Percentiles rank a stretch among this genome's conserved stretches.
Evolutionary conservation across 148 eudicot genomes (phyloP).

Genomic region (Fallopia convolvulus): DNA sequence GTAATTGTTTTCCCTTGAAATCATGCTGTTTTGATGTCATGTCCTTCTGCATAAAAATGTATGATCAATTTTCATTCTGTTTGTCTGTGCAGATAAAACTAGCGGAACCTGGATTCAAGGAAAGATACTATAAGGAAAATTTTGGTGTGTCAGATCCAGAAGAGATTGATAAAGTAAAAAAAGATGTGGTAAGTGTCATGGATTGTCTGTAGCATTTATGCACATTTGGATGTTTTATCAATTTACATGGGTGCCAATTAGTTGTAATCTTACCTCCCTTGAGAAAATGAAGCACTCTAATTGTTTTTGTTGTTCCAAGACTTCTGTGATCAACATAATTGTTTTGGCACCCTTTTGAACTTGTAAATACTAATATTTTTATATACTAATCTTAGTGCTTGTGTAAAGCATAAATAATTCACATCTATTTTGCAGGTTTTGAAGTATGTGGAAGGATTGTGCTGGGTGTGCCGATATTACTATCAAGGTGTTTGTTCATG

Average conservation of each 20-base stretch:
- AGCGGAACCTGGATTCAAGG: conserved; percentile 93
- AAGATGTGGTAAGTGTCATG: conserved; percentile 57
- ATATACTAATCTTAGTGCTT: not conserved
- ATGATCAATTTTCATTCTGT: conserved; percentile 1
- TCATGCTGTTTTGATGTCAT: not conserved
- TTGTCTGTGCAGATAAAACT: conserved; percentile 55
- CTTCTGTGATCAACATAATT: not conserved
- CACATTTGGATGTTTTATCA: too few species aligned
- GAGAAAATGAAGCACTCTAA: too few species aligned
- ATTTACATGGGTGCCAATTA: too few species aligned
- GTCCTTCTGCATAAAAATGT: not conserved
- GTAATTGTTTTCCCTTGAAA: not conserved
- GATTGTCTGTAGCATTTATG: not conserved
- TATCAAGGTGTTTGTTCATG: conserved; percentile 98
- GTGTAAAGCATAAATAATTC: conserved; percentile 13
- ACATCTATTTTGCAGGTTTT: conserved; percentile 54
- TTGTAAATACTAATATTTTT: not conserved
- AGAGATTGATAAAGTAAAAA: conserved; percentile 54
- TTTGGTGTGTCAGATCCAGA: conserved; percentile 48
- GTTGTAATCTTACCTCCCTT: too few species aligned
- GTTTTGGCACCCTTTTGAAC: not conserved
- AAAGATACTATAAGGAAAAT: conserved; percentile 85
- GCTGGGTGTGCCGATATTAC: conserved; percentile 98
- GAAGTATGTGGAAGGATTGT: conserved; percentile 90
- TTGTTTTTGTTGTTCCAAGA: not conserved